phyloP scores from a whole-genome alignment of 2,329 filamentous ascomycete genomes.

The Acarospora socialis region DNA sequence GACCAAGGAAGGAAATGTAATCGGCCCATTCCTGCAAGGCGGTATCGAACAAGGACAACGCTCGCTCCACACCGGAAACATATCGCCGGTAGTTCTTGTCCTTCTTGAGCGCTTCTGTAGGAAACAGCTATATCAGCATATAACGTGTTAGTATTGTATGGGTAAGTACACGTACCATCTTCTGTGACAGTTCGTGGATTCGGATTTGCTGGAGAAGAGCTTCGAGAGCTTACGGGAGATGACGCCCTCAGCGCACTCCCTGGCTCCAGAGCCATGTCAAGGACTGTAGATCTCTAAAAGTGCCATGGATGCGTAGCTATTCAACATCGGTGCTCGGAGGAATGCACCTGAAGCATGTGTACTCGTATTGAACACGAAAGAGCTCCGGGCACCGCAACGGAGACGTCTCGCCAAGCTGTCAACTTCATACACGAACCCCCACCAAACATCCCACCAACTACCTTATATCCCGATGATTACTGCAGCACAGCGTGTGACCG shows the following conservation, averaged over 20 bases:
- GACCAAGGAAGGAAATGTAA: slow-evolving; percentile 92
- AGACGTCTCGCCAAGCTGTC: too few species aligned
- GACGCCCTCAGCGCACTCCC: slow-evolving; percentile 29
- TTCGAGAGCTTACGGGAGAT: slow-evolving; percentile 74
- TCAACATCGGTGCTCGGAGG: too few species aligned
- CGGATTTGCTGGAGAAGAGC: slow-evolving; percentile 58
- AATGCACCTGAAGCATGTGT: too few species aligned
- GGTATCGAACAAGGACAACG: slow-evolving; percentile 79
- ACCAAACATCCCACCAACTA: too few species aligned
- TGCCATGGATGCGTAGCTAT: too few species aligned
- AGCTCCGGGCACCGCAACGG: too few species aligned
- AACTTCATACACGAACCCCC: too few species aligned
- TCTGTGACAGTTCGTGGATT: slow-evolving; percentile 66
- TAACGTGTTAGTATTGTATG: slow-evolving; percentile 1
- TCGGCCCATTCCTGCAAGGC: slow-evolving; percentile 97
- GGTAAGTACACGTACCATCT: slow-evolving; percentile 46
- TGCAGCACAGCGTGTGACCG: too few species aligned
- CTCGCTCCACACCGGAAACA: slow-evolving; percentile 73
- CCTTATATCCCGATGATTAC: too few species aligned
- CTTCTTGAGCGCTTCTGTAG: slow-evolving; percentile 35
- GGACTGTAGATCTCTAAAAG: too few species aligned
- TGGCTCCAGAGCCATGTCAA: too few species aligned
- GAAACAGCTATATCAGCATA: slow-evolving; percentile 18
- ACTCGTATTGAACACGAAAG: too few species aligned
- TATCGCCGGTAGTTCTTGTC: slow-evolving; percentile 71